Base-by-base conservation (phyloP, 345 rosid species). In the Murraya koenigii region DNA sequence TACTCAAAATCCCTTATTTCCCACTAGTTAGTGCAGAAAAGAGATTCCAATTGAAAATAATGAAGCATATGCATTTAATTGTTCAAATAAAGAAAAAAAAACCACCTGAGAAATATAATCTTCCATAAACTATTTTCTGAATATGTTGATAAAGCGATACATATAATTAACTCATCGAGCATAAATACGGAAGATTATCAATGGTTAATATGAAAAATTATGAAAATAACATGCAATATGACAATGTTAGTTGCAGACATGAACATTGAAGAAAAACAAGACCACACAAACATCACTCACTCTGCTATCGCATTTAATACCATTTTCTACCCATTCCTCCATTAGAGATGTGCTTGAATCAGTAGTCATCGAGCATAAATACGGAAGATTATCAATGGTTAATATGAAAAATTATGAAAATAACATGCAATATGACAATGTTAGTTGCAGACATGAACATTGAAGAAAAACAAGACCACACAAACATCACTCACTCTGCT, bases 401-500 rank as follows among this genome's bases (percentile, higher is more conserved):
- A 59, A 8, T 38, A 25, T 38, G 17, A 30, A 3, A 41, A 28
- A 28, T 19, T 30, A 15, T 5, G 52, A 62, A 62, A 3, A 36
- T 56, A 44, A 26, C 17, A 62, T 30, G 60, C 44, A 28, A 22
- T 3, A 33, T 30, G 49, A 63, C 28, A 63, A 30, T 22, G 22
- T 47, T 44, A 62, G 70, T 6, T 44, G 20, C 66, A 77, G 61
- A 62, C 28, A 67, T 49, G 36, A 44, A 52, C 67, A 68, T 41
- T 35, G 32, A 78, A 64, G 49, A 55, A 23, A 66, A 62, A 67
- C 23, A 71, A 71, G 19, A 63, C 3, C 32, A 32, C 33, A n/a
- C 20, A 38, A 69, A 60, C 47, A 68, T 78, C 19, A 74, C 89
- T 88, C 64, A 92, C 97, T 92, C 86, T 89, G 80, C 87, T 81